Percentiles rank a stretch among this genome's conserved stretches.
Conservation (phyloP, 495 filamentous ascomycete genomes). For the Penicillium egyptiacum region DNA sequence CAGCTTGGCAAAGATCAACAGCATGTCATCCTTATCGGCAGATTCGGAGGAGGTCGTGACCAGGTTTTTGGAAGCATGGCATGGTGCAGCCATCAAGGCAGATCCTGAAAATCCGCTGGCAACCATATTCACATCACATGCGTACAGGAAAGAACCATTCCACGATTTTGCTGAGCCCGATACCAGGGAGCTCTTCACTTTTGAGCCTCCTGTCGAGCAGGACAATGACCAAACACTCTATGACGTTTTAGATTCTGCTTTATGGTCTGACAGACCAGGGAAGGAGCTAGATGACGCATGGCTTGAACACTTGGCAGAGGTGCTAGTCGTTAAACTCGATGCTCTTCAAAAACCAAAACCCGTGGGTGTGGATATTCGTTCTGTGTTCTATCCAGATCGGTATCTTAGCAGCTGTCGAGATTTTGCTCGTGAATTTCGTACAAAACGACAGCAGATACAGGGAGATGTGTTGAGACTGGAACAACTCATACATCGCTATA, state of each 20-base stretch:
- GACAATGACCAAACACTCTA: slow-evolving; percentile 62
- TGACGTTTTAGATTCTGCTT: slow-evolving; percentile 64
- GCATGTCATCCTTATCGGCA: slow-evolving; percentile 36
- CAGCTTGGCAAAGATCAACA: slow-evolving; percentile 47
- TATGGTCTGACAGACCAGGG: slow-evolving; percentile 58
- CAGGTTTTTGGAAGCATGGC: slow-evolving; percentile 44
- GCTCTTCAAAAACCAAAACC: slow-evolving; percentile 46
- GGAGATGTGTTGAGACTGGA: slow-evolving; percentile 46
- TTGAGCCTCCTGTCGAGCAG: slow-evolving; percentile 42
- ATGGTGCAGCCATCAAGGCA: slow-evolving; percentile 41
- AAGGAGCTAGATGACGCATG: slow-evolving; percentile 54
- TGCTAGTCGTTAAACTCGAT: slow-evolving; percentile 62
- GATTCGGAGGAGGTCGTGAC: slow-evolving; percentile 34
- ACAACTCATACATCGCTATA: slow-evolving; percentile 35
- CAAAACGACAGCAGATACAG: slow-evolving; percentile 37
- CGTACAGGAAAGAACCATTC: slow-evolving; percentile 37
- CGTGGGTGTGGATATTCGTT: slow-evolving; percentile 64
- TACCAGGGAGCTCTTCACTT: slow-evolving; percentile 41
- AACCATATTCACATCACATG: slow-evolving; percentile 41
- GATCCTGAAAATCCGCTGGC: slow-evolving; percentile 41
- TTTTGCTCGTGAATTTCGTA: slow-evolving; percentile 50
- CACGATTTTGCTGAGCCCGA: slow-evolving; percentile 33
- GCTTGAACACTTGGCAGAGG: slow-evolving; percentile 60
- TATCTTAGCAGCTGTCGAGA: slow-evolving; percentile 64
- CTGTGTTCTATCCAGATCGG: slow-evolving; percentile 73